Evolutionary conservation across 805 yeast species (phyloP), one percentile per base, ranked within the genome.

Genomic region (Candida tibetensis): DNA sequence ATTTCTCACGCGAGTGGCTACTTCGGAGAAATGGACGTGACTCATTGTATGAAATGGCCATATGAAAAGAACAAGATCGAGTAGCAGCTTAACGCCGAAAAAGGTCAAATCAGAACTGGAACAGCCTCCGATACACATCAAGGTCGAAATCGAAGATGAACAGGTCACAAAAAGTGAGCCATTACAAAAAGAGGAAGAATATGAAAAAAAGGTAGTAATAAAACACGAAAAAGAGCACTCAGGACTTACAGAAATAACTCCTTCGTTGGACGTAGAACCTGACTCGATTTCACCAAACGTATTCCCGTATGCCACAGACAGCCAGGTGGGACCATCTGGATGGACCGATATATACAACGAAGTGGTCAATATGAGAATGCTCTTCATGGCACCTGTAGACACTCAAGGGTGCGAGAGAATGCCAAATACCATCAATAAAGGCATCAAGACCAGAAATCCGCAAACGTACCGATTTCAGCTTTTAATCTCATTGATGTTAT

Each of bases 381-480:
- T 70, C 35, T 70, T 82, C 10, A 59, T 63, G n/a, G 79, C 97
- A 0, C 96, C 97, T 0, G 97, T 90, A 2, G 97, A 90, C 55
- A 71, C 80, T 0, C 79, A 86, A 75, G 97, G 97, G 4, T 88
- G 96, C 57, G 89, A 84, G 17, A 68, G 70, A 19, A 68, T 77
- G 34, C 77, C 81, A 0, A 62, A 66, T 16, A 58, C 71, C 3
- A 64, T 76, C 13, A 60, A 55, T 10, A 69, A 70, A 2, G 51
- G 53, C 6, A 37, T 73, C 5, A 62, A 53, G 22, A 30, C 33
- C 5, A 36, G 26, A 0, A 57, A 63, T 19, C 77, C 79, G 1
- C 53, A 55, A 13, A 47, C 60, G 1, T 77, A 61, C 52, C 69
- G 96, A 34, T 82, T 82, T 52, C 96, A 89, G 57, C 66, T 86